phyloP scores from a whole-genome alignment of 345 rosid species.

The Kandelia obovata region DNA sequence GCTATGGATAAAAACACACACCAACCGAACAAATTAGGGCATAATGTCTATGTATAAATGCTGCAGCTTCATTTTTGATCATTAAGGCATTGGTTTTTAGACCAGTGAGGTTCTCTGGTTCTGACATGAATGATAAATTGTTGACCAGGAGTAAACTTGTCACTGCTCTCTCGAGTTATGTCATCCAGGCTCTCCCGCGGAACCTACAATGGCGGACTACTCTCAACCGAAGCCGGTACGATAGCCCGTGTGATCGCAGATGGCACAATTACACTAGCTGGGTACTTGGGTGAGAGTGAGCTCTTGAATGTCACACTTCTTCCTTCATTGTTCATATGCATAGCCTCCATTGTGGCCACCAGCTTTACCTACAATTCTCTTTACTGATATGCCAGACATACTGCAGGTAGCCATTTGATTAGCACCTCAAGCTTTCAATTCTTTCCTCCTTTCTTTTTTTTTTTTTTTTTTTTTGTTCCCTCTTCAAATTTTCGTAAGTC shows the following conservation, averaged over 20 bases:
- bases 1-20: too few species aligned
- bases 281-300: constrained; percentile 67
- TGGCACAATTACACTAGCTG: constrained; percentile 84
- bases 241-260: constrained; percentile 94
- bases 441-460: neutral
- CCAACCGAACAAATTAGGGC: too few species aligned
- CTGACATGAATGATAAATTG: neutral
- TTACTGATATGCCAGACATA: constrained; percentile 36
- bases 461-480: too few species aligned
- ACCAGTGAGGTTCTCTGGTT: too few species aligned
- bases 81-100: too few species aligned
- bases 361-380: constrained; percentile 90
- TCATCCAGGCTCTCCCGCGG: constrained; percentile 93
- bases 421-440: neutral
- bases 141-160: constrained; percentile 73
- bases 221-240: constrained; percentile 96
- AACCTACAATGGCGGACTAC: constrained; percentile 92
- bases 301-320: constrained; percentile 83
- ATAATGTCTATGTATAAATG: too few species aligned
- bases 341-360: constrained; percentile 77
- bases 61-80: too few species aligned
- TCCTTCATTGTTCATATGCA: constrained; percentile 77
- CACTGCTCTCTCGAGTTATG: constrained; percentile 93
- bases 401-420: neutral
- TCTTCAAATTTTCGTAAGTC: too few species aligned